Conservation (phyloP, 352 stramenopile species). For the Hyaloperonospora arabidopsidis region DNA sequence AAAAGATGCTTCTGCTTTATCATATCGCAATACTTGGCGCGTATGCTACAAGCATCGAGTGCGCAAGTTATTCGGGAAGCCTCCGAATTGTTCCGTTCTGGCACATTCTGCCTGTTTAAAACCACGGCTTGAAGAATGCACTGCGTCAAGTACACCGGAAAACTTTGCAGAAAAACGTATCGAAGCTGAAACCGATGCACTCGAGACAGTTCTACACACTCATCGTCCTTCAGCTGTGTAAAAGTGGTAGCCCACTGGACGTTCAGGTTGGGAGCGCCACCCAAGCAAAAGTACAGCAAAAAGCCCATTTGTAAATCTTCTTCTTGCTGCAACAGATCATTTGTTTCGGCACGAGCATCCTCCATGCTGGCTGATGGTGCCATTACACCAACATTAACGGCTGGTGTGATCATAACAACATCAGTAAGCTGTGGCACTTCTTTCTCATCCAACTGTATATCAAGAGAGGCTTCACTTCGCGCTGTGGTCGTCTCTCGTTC, state of each 20-base stretch:
- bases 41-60: slow-evolving; percentile 11
- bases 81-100: slow-evolving; percentile 1
- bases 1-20: slow-evolving; percentile 27
- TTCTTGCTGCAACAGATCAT: slow-evolving; percentile 29
- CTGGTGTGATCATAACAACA: slow-evolving; percentile 9
- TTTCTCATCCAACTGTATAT: slow-evolving; percentile 38
- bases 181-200: slow-evolving; percentile 30
- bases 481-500: slow-evolving; percentile 19
- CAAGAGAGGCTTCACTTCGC: slow-evolving; percentile 30
- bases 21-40: slow-evolving; percentile 22
- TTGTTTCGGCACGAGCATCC: slow-evolving; percentile 13
- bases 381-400: neutral
- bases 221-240: slow-evolving; percentile 24
- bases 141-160: slow-evolving; percentile 40
- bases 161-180: slow-evolving; percentile 31
- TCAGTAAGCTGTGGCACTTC: slow-evolving; percentile 8
- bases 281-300: slow-evolving; percentile 55
- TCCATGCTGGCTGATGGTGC: slow-evolving; percentile 5
- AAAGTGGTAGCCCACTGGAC: slow-evolving; percentile 38
- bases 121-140: slow-evolving; percentile 45
- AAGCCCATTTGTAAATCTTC: slow-evolving; percentile 38
- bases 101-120: slow-evolving; percentile 22
- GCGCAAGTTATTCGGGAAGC: slow-evolving; percentile 6
- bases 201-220: slow-evolving; percentile 41
- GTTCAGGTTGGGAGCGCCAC: slow-evolving; percentile 43